Evolutionary conservation across 2,329 filamentous ascomycete genomes (phyloP), one percentile per base, ranked within the genome.

Genomic region (Xylaria multiplex): DNA sequence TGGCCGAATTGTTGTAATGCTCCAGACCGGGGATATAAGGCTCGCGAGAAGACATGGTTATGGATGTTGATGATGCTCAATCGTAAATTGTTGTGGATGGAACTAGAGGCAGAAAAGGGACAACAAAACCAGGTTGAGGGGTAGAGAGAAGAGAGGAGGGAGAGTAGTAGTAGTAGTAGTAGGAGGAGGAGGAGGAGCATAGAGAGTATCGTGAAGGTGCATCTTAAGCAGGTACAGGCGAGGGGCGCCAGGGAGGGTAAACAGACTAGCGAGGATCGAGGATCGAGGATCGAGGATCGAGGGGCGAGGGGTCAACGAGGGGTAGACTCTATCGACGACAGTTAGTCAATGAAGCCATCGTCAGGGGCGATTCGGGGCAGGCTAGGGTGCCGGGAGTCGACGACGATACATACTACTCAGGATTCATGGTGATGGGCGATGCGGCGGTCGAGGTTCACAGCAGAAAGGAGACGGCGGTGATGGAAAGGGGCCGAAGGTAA

Each of bases 381-480:
- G 6, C 30, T 13, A n/a, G 40, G 45, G 68, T 69, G 59, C 61
- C 61, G 48, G 58, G 62, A 67, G 69, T 70, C 69, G 69, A 59
- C 70, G 62, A 72, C 71, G 67, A 71, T 76, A 89, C 91, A 79
- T 90, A 96, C 92, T 87, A 96, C 92, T 96, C 92, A 80, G 92
- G 92, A 87, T 96, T 96, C 92, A 96, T 96, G 79, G 76, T 92
- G 86, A 81, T 78, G 78, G 67, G 70, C 67, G 62, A 70, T 73
- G 73, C 69, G 70, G 68, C 69, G 70, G 69, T 72, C 60, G 63
- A 68, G 9, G 35, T 53, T 64, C 55, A 35, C 64, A 72, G 67
- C 64, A 59, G 67, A 59, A 59, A 68, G 54, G 65, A 69, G 59
- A 57, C 37, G 42, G 37, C 50, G 56, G 50, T 16, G 57, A 59